A percentile compares a stretch with the other conserved stretches of the same genome.
Evolutionary conservation across 2,329 filamentous ascomycete genomes (phyloP).

Genomic region (Alternaria novae-zelandiae): DNA sequence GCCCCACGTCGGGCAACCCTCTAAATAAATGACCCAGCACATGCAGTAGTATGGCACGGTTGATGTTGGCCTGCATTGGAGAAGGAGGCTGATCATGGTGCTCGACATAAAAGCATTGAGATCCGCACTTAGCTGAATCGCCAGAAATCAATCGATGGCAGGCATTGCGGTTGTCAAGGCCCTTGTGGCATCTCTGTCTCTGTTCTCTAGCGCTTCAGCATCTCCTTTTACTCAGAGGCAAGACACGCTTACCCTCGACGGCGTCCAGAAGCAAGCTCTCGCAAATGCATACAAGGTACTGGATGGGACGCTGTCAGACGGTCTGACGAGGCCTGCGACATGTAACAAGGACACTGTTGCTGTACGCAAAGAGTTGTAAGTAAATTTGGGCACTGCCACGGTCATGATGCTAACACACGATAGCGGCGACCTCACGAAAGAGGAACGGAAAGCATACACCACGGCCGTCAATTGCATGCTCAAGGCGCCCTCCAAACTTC

Average conservation of each 20-base stretch:
- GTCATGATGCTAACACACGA: neutral
- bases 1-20: neutral
- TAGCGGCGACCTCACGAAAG: slow-evolving; percentile 37
- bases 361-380: slow-evolving; percentile 55
- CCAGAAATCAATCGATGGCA: slow-evolving; percentile 24
- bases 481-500: slow-evolving; percentile 34
- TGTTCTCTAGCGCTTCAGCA: slow-evolving; percentile 25
- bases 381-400: neutral
- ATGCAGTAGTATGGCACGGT: slow-evolving; percentile 1
- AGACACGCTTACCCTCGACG: slow-evolving; percentile 26
- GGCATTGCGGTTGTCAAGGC: slow-evolving; percentile 24
- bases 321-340: slow-evolving; percentile 24
- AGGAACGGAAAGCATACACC: slow-evolving; percentile 43
- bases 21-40: slow-evolving; percentile 9
- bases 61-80: neutral
- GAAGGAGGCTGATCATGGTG: neutral
- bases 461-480: slow-evolving; percentile 42
- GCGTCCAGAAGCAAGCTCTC: slow-evolving; percentile 35
- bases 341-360: slow-evolving; percentile 51
- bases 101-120: slow-evolving; percentile 1
- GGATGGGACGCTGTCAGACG: slow-evolving; percentile 37
- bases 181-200: slow-evolving; percentile 30
- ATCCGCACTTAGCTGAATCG: neutral
- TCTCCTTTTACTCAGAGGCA: slow-evolving; percentile 30
- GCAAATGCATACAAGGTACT: slow-evolving; percentile 37